Evolutionary conservation across 2,329 filamentous ascomycete genomes (phyloP).

Genomic region (Coniella lustricola): DNA sequence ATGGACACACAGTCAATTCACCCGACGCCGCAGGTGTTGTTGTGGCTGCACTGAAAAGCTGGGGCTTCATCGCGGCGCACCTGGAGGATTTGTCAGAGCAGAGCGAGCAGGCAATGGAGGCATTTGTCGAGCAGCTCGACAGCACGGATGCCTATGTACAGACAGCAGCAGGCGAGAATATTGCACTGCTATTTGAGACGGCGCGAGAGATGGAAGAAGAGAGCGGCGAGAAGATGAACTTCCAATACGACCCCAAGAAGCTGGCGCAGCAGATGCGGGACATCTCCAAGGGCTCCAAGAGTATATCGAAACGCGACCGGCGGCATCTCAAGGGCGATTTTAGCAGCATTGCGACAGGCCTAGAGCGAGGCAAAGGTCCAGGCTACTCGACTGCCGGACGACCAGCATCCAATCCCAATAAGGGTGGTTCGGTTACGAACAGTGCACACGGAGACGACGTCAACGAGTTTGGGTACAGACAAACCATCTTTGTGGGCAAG

Average conservation of each 20-base stretch:
- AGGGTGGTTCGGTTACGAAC: conserved; percentile 34
- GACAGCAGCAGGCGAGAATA: conserved; percentile 69
- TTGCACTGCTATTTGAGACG: conserved; percentile 77
- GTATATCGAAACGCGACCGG: conserved; percentile 42
- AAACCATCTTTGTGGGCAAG: conserved; percentile 42
- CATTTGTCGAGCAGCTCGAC: conserved; percentile 79
- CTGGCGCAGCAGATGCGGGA: conserved; percentile 41
- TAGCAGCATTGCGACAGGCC: conserved; percentile 45
- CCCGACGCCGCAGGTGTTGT: conserved; percentile 65
- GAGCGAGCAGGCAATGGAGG: conserved; percentile 67
- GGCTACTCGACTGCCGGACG: conserved; percentile 44
- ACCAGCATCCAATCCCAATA: conserved; percentile 35
- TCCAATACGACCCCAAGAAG: conserved; percentile 44
- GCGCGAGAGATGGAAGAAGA: conserved; percentile 42
- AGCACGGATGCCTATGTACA: conserved; percentile 67
- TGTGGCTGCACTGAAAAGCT: conserved; percentile 66
- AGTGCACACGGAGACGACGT: conserved; percentile 32
- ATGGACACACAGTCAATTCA: conserved; percentile 66
- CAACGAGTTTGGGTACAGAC: conserved; percentile 45
- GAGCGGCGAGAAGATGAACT: conserved; percentile 40
- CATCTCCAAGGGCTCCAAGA: conserved; percentile 41
- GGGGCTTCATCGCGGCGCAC: conserved; percentile 73
- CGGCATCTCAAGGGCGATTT: conserved; percentile 42
- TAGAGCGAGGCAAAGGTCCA: conserved; percentile 47
- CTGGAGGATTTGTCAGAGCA: conserved; percentile 66